Evolutionary conservation across 2,329 filamentous ascomycete genomes (phyloP), one percentile per base, ranked within the genome.

Genomic region (Botrytis fabae): DNA sequence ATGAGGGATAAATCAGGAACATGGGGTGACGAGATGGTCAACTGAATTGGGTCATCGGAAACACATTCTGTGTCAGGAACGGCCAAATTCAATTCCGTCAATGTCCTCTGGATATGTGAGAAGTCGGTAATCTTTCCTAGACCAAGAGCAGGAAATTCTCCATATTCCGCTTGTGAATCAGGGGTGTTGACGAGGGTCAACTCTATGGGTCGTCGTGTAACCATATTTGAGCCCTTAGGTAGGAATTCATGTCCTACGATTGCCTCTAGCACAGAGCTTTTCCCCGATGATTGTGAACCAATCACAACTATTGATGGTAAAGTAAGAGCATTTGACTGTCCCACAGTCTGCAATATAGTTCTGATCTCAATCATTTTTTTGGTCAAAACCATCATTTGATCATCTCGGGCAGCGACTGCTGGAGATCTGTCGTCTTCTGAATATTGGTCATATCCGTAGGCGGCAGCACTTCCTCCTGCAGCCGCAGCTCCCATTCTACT

Each of bases 321-420:
- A 1, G 93, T 95, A 75, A 99, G 85, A 4, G 93, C 90, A 76
- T 92, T 94, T 0, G 95, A 97, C 84, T 99, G 95, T 48, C 95
- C 97, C 64, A 99, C 93, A 40, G 91, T 93, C 80, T 97, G 93
- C 38, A 99, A 86, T 73, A 99, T 93, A 77, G 91, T 95, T 77
- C 97, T 88, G 73, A 99, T 98, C 85, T 99, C 96, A 80, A 99
- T 99, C 96, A 99, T 99, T 84, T 98, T 98, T 85, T 96, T 95
- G 2, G 97, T 99, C 80, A 99, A 85, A 77, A 98, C 87, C 96
- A 99, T 99, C 95, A 99, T 99, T 83, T 99, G 96, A 81, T 99
- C 96, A 79, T 99, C 96, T 79, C 90, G 90, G 28, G 94, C 93
- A 66, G 88, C 86, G 79, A 92, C 90, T 72, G 91, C 89, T 32